phyloP scores from a whole-genome alignment of 768 basidiomycete species.

The Suillus decipiens region DNA sequence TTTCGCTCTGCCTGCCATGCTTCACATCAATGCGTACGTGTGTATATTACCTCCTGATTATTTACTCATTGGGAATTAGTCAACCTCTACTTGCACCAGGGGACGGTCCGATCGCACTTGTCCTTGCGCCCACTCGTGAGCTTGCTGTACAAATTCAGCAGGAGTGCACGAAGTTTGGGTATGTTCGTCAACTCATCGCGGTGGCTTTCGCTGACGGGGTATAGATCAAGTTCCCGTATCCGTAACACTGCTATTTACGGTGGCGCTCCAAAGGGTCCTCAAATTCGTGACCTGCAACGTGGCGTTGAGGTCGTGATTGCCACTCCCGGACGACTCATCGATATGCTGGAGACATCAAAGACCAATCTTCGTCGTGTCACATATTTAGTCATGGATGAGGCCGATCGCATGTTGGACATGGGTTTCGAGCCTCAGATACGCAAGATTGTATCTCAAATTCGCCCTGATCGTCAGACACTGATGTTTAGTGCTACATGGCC shows the following conservation, averaged over 20 bases:
- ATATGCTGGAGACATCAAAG: slow-evolving; percentile 97
- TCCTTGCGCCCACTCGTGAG: slow-evolving; percentile 97
- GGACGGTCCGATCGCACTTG: slow-evolving; percentile 96
- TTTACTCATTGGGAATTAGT: slow-evolving; percentile 39
- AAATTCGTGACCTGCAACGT: slow-evolving; percentile 96
- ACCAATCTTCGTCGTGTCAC: slow-evolving; percentile 96
- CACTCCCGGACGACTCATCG: slow-evolving; percentile 99
- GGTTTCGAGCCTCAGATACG: slow-evolving; percentile 99
- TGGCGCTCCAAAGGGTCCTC: slow-evolving; percentile 97
- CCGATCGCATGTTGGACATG: slow-evolving; percentile 99
- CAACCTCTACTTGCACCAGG: slow-evolving; percentile 93
- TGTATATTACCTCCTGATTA: neutral
- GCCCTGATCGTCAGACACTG: slow-evolving; percentile 96
- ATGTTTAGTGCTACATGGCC: slow-evolving; percentile 99
- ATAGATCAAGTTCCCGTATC: slow-evolving; percentile 86
- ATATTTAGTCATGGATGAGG: slow-evolving; percentile 99
- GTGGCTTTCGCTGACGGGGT: slow-evolving; percentile 7
- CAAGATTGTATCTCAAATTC: slow-evolving; percentile 96
- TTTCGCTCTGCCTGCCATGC: slow-evolving; percentile 98
- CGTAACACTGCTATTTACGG: slow-evolving; percentile 99
- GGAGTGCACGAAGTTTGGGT: slow-evolving; percentile 98
- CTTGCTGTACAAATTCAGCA: slow-evolving; percentile 99
- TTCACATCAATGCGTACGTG: slow-evolving; percentile 97
- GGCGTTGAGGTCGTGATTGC: slow-evolving; percentile 98
- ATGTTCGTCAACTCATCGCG: slow-evolving; percentile 28